These are phyloP conservation scores for Podaxis mareebaensis DNA, from an alignment of 768 basidiomycete species.

Conservation along the genomic window DNA sequence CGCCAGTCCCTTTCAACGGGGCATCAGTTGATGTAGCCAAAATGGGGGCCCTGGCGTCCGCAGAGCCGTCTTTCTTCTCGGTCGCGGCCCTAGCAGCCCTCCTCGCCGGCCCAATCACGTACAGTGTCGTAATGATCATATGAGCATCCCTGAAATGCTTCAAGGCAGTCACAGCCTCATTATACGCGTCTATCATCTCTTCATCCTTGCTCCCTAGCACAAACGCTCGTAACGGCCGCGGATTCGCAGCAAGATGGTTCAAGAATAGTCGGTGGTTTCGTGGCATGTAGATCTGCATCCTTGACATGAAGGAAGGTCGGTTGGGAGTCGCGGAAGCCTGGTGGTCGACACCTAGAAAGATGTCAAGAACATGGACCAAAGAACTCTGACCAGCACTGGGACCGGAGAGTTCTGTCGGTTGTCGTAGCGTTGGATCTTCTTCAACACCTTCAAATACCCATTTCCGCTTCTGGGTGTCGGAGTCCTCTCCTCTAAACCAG, in stretches of 20 bases:
- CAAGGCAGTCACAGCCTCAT: conserved; percentile 63
- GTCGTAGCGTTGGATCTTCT: conserved; percentile 37
- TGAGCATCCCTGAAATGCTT: conserved; percentile 80
- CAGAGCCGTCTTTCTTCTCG: conserved; percentile 17
- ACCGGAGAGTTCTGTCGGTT: conserved; percentile 67
- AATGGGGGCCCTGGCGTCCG: conserved; percentile 7
- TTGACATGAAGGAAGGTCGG: conserved; percentile 55
- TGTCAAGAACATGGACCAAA: conserved; percentile 73
- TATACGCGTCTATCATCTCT: conserved; percentile 57
- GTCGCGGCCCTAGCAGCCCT: conserved; percentile 29
- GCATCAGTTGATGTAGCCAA: conserved; percentile 20
- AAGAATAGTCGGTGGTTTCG: conserved; percentile 78
- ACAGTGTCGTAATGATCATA: conserved; percentile 73
- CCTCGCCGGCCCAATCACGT: conserved; percentile 75
- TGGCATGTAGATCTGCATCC: conserved; percentile 88
- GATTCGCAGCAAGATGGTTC: conserved; percentile 59
- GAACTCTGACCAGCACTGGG: conserved; percentile 86
- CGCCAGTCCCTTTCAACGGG: conserved; percentile 72
- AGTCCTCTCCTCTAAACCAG: conserved; percentile 82
- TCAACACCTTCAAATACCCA: conserved; percentile 55
- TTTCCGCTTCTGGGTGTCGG: conserved; percentile 39
- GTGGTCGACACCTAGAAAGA: conserved; percentile 73
- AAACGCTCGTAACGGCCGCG: conserved; percentile 62
- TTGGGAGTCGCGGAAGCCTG: conserved; percentile 29
- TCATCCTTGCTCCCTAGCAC: conserved; percentile 39